A percentile compares a stretch with the other conserved stretches of the same genome.
These are phyloP conservation scores for Ilex paraguariensis DNA, from an alignment of 305 asterid species.

Conservation along the genomic window DNA sequence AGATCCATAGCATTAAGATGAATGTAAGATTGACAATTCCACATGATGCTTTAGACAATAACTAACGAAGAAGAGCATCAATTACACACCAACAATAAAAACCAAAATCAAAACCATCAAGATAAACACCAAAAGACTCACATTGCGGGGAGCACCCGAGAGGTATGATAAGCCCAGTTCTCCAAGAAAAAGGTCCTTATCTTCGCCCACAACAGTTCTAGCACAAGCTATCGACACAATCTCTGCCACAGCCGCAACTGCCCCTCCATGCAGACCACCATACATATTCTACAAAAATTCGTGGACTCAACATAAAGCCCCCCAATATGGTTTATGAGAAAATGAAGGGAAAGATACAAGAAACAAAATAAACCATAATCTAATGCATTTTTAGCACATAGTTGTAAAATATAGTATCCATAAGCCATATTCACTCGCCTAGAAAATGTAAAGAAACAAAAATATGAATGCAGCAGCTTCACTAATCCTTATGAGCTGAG, in stretches of 20 bases:
- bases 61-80: not conserved
- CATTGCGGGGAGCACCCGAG: constrained; percentile 11
- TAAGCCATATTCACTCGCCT: not conserved
- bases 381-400: not conserved
- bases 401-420: not conserved
- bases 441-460: not conserved
- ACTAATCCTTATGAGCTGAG: too few relatives aligned
- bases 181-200: constrained; percentile 23
- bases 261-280: constrained; percentile 21
- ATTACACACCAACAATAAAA: not conserved
- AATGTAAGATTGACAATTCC: not conserved
- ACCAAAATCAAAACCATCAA: not conserved
- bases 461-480: too few relatives aligned
- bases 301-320: not conserved
- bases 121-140: constrained; percentile 18
- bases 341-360: not conserved
- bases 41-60: not conserved
- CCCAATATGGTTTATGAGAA: not conserved
- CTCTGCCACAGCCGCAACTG: constrained; percentile 12
- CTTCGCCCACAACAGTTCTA: constrained; percentile 19
- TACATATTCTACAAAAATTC: constrained; percentile 8
- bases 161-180: constrained; percentile 18
- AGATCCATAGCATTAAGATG: not conserved
- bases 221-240: constrained; percentile 22
- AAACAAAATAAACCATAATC: not conserved